These are phyloP conservation scores for Phialocephala sp. DNA, from an alignment of 2,329 filamentous ascomycete genomes.

Conservation along the genomic window DNA sequence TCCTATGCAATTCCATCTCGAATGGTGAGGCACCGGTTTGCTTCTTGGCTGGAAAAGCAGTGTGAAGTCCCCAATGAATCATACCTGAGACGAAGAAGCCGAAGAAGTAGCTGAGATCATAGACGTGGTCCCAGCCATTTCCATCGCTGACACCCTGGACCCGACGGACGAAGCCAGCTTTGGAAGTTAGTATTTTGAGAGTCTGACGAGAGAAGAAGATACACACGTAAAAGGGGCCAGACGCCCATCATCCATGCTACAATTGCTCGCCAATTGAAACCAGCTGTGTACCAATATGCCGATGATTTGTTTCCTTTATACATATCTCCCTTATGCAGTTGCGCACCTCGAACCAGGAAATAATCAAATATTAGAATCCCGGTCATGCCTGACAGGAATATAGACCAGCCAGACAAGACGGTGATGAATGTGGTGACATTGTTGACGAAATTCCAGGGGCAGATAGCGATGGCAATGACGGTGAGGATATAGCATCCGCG, in stretches of 20 bases:
- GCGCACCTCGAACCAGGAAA: constrained; percentile 48
- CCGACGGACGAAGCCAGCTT: constrained; percentile 39
- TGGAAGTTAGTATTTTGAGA: neutral
- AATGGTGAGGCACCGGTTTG: constrained; percentile 40
- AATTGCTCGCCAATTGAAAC: constrained; percentile 52
- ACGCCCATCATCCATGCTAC: constrained; percentile 48
- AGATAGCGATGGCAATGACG: constrained; percentile 48
- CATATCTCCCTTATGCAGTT: constrained; percentile 52
- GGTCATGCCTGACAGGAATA: constrained; percentile 56
- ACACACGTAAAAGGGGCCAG: constrained; percentile 42
- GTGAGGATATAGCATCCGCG: constrained; percentile 52
- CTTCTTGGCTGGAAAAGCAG: constrained; percentile 35
- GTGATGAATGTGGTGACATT: constrained; percentile 51
- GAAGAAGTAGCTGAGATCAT: constrained; percentile 42
- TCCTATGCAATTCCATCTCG: constrained; percentile 36
- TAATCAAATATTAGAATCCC: constrained; percentile 54
- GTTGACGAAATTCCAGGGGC: constrained; percentile 54
- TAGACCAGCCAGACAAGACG: constrained; percentile 42
- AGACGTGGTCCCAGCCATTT: constrained; percentile 43
- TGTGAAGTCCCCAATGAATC: constrained; percentile 35
- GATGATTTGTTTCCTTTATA: constrained; percentile 46
- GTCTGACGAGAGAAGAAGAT: neutral
- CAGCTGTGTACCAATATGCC: constrained; percentile 51
- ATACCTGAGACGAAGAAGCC: constrained; percentile 38
- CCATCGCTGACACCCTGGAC: constrained; percentile 32